phyloP scores from a whole-genome alignment of 306 rosid species.

The Neltuma alba region DNA sequence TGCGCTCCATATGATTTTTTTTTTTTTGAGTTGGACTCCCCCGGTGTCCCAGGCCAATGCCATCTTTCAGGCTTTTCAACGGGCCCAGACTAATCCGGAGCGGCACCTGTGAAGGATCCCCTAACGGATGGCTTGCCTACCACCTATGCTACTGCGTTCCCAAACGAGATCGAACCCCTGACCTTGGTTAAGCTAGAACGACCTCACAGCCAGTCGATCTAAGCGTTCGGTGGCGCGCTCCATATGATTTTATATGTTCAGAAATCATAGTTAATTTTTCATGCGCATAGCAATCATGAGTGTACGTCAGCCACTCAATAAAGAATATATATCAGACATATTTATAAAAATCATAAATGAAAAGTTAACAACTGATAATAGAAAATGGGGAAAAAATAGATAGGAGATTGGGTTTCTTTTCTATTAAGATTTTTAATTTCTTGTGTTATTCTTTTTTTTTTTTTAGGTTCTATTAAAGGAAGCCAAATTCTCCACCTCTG shows the following conservation, averaged over 20 bases:
- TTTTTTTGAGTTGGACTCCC: too few species aligned
- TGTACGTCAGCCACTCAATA: neutral
- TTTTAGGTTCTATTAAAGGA: neutral
- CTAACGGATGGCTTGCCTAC: too few species aligned
- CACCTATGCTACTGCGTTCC: too few species aligned
- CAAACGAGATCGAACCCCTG: too few species aligned
- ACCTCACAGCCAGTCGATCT: too few species aligned
- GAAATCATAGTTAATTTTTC: neutral
- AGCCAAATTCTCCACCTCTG: neutral
- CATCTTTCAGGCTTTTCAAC: too few species aligned
- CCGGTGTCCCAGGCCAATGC: too few species aligned
- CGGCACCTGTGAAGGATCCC: too few species aligned
- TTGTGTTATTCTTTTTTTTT: neutral
- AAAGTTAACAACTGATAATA: neutral
- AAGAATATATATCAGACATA: neutral
- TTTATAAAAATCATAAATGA: neutral
- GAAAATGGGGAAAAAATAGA: neutral
- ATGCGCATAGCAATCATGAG: neutral
- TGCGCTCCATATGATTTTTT: neutral
- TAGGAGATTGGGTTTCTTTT: neutral
- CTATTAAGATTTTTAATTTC: neutral
- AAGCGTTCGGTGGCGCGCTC: too few species aligned
- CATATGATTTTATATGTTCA: neutral
- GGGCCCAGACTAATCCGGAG: too few species aligned
- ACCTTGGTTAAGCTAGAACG: too few species aligned